Evolutionary conservation across 2,329 filamentous ascomycete species (phyloP).

Genomic region (Diplodia intermedia): DNA sequence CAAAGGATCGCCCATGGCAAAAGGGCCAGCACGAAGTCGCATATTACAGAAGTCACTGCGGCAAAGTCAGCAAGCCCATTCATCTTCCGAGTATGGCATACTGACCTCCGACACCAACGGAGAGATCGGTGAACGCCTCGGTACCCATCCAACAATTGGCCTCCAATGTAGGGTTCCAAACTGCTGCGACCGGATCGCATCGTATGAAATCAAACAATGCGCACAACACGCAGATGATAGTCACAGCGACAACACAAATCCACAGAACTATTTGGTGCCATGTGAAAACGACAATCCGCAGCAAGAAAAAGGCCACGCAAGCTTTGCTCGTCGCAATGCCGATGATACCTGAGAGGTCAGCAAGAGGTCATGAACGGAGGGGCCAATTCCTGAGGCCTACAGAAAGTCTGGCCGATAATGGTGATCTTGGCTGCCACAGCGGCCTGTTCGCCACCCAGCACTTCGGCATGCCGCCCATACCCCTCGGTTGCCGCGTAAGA

Average conservation of each 20-base stretch:
- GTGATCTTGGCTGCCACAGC: conserved; percentile 45
- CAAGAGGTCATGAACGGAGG: no score
- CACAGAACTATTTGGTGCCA: conserved; percentile 44
- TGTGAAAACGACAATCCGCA: conserved; percentile 41
- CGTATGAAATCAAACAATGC: conserved; percentile 41
- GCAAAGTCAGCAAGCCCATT: background rate
- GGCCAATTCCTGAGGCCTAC: conserved; percentile 23
- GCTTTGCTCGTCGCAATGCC: conserved; percentile 44
- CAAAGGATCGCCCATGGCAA: conserved; percentile 46
- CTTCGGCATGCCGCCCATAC: conserved; percentile 40
- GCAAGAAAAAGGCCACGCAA: conserved; percentile 42
- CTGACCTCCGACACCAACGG: conserved; percentile 22
- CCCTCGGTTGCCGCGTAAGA: conserved; percentile 41
- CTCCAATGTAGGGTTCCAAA: conserved; percentile 41
- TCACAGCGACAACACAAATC: conserved; percentile 42
- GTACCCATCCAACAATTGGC: conserved; percentile 39
- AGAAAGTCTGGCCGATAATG: conserved; percentile 43
- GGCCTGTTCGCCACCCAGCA: conserved; percentile 37
- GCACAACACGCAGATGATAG: conserved; percentile 40
- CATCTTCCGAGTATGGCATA: background rate
- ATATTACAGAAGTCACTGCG: conserved; percentile 45
- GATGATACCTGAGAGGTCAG: conserved; percentile 35
- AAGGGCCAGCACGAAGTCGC: conserved; percentile 47
- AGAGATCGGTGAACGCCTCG: conserved; percentile 36
- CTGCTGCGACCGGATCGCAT: conserved; percentile 39